Evolutionary conservation across 805 yeast genomes (phyloP), one percentile per base, ranked within the genome.

Genomic region (Starmerella potacharoeniae): DNA sequence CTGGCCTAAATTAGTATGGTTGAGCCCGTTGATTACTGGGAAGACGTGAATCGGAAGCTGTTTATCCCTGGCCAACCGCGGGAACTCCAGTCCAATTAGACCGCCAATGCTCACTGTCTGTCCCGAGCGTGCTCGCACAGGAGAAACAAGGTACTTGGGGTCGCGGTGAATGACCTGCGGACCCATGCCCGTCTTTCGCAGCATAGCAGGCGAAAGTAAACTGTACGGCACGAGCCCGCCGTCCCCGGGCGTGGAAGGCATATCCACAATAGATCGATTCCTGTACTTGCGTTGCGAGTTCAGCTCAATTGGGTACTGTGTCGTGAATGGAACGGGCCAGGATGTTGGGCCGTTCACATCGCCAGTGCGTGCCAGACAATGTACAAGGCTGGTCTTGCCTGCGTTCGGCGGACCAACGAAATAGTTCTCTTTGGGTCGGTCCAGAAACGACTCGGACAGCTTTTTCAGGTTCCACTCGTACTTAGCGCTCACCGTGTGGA

Each of bases 381-480:
- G 59, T 8, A 90, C 82, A 60, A 88, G 74, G 0, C 88, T 77
- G 0, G 93, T 82, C 62, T 87, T 87, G 58, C 96, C 96, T 2
- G 91, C 88, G 63, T 95, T 95, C 0, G 95, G 86, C 67, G 93
- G 76, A 28, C 96, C 97, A 48, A 88, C 91, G 65, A 89, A 60
- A 47, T 58, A 66, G 36, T 65, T 62, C 7, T 55, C 60, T 10
- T 53, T 55, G 14, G 56, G 51, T 13, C 16, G 39, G 0, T 73
- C 72, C 7, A 83, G 62, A 6, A 62, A 62, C 30, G 30, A 9
- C 1, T 67, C 61, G 8, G 73, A 58, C 2, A 84, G 62, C 1
- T 64, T 61, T 1, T 69, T 62, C 2, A 78, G 62, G 35, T 77
- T 74, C 89, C 89, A 83, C 30, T 73, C 72, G 8, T 69, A 68